Base-by-base conservation (phyloP, 306 rosid genomes). In the Cucurbita maxima region DNA sequence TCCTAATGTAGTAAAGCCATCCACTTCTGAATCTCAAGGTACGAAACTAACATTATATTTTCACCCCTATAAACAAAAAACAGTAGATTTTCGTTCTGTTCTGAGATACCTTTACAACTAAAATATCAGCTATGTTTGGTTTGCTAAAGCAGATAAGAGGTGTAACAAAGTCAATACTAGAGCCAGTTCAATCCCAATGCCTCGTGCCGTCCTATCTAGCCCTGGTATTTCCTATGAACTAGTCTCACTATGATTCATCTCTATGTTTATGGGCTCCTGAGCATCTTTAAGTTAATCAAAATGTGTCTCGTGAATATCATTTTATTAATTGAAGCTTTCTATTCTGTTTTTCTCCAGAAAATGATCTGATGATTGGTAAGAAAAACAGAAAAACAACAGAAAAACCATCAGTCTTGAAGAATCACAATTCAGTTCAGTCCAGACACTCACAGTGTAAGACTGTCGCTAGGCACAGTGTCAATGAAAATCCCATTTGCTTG, bases 171-270 rank as follows among this genome's bases (percentile, higher is more conserved):
- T 81, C 48, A 81, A 84, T 70, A 82, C 77, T 60, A 82, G 90
- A 83, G 92, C 86, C 54, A 54, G 84, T 73, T 51, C 89, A 14
- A 79, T 90, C 63, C 96, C 85, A 43, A 90, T 82, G 36, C 98
- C 98, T 0, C 96, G 98, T 10, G 98, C 96, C 44, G 88, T 90
- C 73, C 62, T 93, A 76, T 93, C 98, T 57, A 93, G 98, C 82
- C 94, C 96, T 44, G 88, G 98, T 93, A 87, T 81, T 68, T 58
- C 41, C 53, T 25, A 40, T 14, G 73, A 67, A 2, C 34, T 63
- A 62, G 74, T 45, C 14, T n/a, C 71, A 18, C 11, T 41, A 40
- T 45, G 36, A 50, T 12, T 50, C 54, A 50, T 6, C 13, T 50
- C 5, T 50, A 50, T 50, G 43, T 25, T 30, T 47, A 40, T 47